Evolutionary conservation across 2,329 filamentous ascomycete genomes (phyloP), one percentile per base, ranked within the genome.

Genomic region (Chaetomium sp.): DNA sequence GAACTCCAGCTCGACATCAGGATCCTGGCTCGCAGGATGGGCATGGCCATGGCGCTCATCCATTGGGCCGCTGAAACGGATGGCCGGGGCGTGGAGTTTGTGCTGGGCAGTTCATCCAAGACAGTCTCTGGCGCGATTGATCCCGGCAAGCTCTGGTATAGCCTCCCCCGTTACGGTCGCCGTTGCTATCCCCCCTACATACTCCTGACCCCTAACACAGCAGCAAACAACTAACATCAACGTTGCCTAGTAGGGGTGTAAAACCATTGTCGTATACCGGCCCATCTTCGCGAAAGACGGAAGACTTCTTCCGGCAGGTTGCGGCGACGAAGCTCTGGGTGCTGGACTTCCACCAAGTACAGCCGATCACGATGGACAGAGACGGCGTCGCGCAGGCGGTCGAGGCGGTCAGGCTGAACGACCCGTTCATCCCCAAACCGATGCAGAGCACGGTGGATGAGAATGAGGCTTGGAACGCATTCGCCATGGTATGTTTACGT

Each of bases 11-110:
- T 53, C 9, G 31, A 60, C 31, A 21, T 54, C 23, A n/a, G 25
- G 12, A 19, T 23, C 12, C 47, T 60, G n/a, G 45, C 57, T 6
- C 29, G 31, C n/a, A n/a, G 29, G 47, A 13, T 60, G 47, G 57
- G 57, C 45, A 13, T 42, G 3, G 57, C 57, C 10, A 4, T 51
- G 21, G 57, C 47, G 3, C 6, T 60, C 4, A 25, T 60, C 21
- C 57, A 60, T 13, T 60, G 57, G 57, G 57, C 29, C 13, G 57
- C 57, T 16, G 21, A 53, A 33, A 60, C 47, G 49, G 57, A 60
- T 21, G 47, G n/a, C 9, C 29, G 57, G 21, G 57, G n/a, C 13
- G 57, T 60, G 6, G 57, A 60, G 49, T 60, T 60, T 29, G 57
- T 53, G 47, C 57, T 60, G 45, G 57, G 57, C 9, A 42, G 47